phyloP scores from a whole-genome alignment of 2,329 filamentous ascomycete genomes.

The Metarhizium brunneum region DNA sequence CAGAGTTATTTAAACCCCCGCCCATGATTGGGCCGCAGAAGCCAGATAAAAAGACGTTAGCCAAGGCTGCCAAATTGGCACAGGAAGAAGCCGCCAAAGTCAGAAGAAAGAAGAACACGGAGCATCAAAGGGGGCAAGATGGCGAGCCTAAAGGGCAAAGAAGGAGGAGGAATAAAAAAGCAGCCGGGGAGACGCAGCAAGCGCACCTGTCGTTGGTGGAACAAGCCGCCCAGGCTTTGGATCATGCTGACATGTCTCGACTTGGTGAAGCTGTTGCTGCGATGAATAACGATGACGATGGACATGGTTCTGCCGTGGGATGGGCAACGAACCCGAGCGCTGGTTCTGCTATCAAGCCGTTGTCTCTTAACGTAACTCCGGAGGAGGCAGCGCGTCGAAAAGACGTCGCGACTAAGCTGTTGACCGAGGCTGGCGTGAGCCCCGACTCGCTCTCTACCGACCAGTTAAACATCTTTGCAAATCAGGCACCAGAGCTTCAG shows the following conservation, averaged over 20 bases:
- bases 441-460: slow-evolving; percentile 42
- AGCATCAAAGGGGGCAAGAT: slow-evolving; percentile 16
- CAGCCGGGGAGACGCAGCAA: slow-evolving; percentile 14
- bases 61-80: slow-evolving; percentile 11
- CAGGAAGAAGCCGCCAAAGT: slow-evolving; percentile 17
- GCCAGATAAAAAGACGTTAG: slow-evolving; percentile 2
- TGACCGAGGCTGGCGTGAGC: slow-evolving; percentile 38
- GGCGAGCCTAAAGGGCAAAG: slow-evolving; percentile 18
- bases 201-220: slow-evolving; percentile 5
- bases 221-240: slow-evolving; percentile 4
- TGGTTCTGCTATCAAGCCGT: slow-evolving; percentile 8
- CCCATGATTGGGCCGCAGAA: slow-evolving; percentile 23
- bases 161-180: slow-evolving; percentile 18
- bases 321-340: slow-evolving; percentile 1
- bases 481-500: slow-evolving; percentile 48
- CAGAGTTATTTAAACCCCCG: slow-evolving; percentile 36
- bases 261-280: slow-evolving; percentile 1
- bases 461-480: slow-evolving; percentile 51
- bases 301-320: neutral
- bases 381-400: slow-evolving; percentile 41
- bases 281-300: neutral
- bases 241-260: slow-evolving; percentile 3
- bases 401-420: slow-evolving; percentile 37
- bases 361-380: slow-evolving; percentile 26
- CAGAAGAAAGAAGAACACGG: slow-evolving; percentile 17